Conservation (phyloP, 164 flowering plant species). For the Piper longum region DNA sequence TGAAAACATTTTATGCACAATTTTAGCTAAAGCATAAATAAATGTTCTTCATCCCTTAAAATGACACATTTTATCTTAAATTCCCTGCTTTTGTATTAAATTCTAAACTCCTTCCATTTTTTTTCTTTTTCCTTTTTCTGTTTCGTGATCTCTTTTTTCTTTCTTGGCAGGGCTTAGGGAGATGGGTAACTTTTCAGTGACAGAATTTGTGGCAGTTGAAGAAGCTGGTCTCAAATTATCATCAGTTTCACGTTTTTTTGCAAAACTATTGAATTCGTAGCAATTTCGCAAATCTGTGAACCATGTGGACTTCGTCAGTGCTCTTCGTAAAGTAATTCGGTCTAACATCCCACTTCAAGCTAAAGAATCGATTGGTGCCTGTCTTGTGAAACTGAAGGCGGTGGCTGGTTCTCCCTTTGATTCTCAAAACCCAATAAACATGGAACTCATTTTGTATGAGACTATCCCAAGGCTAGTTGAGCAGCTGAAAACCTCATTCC, state of each 20-base stretch:
- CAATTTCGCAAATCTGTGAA: slow-evolving; percentile 27
- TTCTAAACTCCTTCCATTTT: too few species aligned
- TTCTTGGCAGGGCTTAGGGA: slow-evolving; percentile 24
- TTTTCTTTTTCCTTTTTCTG: background rate
- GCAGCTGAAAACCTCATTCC: slow-evolving; percentile 33
- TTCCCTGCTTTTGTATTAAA: too few species aligned
- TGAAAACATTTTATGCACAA: background rate
- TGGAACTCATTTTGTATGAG: slow-evolving; percentile 56
- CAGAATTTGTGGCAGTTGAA: slow-evolving; percentile 34
- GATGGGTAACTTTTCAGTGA: slow-evolving; percentile 28
- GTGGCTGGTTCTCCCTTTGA: slow-evolving; percentile 17
- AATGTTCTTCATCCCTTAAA: too few species aligned
- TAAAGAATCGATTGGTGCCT: slow-evolving; percentile 75
- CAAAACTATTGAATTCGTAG: slow-evolving; percentile 43
- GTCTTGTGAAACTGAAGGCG: slow-evolving; percentile 48
- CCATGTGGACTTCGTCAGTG: slow-evolving; percentile 20
- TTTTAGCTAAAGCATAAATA: background rate
- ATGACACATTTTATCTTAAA: too few species aligned
- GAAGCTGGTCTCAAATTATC: slow-evolving; percentile 65
- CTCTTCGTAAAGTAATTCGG: slow-evolving; percentile 37
- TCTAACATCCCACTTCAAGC: slow-evolving; percentile 46
- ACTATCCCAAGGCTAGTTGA: slow-evolving; percentile 62
- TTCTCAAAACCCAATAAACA: slow-evolving; percentile 34
- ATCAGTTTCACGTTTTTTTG: slow-evolving; percentile 51
- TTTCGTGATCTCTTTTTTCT: background rate